Evolutionary conservation across 352 stramenopile genomes (phyloP).

Genomic region (Pythium folliculosum): DNA sequence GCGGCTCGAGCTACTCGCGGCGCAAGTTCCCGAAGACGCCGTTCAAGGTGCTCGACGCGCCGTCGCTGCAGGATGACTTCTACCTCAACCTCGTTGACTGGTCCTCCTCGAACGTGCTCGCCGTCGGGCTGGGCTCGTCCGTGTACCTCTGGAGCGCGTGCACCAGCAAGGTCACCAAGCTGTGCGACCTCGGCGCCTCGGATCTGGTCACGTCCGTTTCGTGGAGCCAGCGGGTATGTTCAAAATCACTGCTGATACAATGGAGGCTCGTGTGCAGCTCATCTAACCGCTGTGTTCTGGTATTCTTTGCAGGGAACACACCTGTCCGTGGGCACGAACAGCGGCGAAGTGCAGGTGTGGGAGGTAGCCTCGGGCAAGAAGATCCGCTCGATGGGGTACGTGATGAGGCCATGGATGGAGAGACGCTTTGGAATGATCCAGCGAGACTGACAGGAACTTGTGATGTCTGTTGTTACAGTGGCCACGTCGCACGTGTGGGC

Average conservation of each 20-base stretch:
- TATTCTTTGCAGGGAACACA: slow-evolving; percentile 69
- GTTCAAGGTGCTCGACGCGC: slow-evolving; percentile 98
- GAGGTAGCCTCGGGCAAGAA: slow-evolving; percentile 89
- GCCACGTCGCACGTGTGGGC: slow-evolving; percentile 92
- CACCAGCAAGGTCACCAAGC: slow-evolving; percentile 92
- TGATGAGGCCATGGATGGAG: neutral
- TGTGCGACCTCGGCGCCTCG: slow-evolving; percentile 85
- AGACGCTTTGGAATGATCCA: too few relatives aligned
- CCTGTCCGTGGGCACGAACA: slow-evolving; percentile 93
- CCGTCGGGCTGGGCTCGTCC: slow-evolving; percentile 91
- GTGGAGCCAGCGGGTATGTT: slow-evolving; percentile 89
- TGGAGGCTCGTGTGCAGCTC: neutral
- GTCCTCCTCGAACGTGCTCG: slow-evolving; percentile 94
- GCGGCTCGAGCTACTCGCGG: slow-evolving; percentile 34
- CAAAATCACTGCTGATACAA: neutral
- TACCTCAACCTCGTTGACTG: slow-evolving; percentile 99
- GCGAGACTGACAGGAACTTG: neutral
- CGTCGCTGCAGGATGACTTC: slow-evolving; percentile 97
- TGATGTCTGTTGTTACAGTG: slow-evolving; percentile 33
- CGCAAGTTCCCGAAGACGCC: slow-evolving; percentile 92
- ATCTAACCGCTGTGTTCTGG: neutral
- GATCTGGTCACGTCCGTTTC: slow-evolving; percentile 93
- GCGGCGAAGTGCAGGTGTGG: slow-evolving; percentile 95
- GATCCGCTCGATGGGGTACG: slow-evolving; percentile 89
- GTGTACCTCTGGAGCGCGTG: slow-evolving; percentile 96